Conservation (phyloP, 345 rosid species). For the Eucalyptus rudis region DNA sequence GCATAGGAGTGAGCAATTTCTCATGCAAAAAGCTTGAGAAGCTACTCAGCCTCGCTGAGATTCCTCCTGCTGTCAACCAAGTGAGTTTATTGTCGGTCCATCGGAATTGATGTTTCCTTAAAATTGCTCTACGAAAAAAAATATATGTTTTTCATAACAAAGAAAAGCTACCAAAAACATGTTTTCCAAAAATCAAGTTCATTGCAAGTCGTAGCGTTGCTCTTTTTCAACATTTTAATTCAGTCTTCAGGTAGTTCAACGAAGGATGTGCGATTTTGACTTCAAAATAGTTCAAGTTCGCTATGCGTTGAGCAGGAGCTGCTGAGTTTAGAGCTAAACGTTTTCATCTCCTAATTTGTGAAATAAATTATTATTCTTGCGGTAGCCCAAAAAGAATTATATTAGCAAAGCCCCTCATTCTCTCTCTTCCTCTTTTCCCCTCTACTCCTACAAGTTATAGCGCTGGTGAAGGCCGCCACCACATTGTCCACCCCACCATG, state of each 20-base stretch:
- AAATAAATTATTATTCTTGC: too few species aligned
- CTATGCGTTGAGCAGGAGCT: not conserved
- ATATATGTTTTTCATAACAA: not conserved
- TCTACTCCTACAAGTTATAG: too few species aligned
- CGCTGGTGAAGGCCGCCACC: too few species aligned
- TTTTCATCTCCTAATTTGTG: not conserved
- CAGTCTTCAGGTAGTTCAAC: not conserved
- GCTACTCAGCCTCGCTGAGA: constrained; percentile 4
- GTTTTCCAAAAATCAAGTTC: not conserved
- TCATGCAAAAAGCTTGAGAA: constrained; percentile 10
- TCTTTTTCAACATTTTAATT: too few species aligned
- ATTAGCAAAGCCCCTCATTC: too few species aligned
- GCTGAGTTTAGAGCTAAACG: not conserved
- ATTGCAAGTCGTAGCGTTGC: not conserved
- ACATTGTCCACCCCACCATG: too few species aligned
- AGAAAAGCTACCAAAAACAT: not conserved
- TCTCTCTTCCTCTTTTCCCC: too few species aligned
- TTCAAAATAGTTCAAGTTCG: not conserved
- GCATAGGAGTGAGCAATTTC: constrained; percentile 23
- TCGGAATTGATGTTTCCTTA: too few species aligned
- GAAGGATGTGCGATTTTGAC: not conserved
- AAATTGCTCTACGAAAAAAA: not conserved
- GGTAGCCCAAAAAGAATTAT: too few species aligned
- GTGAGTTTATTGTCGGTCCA: not conserved
- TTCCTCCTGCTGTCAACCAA: constrained; percentile 25